Evolutionary conservation across 225 moss, liverwort and hornwort genomes (phyloP), one percentile per base, ranked within the genome.

Genomic region (Marchantia polymorpha): DNA sequence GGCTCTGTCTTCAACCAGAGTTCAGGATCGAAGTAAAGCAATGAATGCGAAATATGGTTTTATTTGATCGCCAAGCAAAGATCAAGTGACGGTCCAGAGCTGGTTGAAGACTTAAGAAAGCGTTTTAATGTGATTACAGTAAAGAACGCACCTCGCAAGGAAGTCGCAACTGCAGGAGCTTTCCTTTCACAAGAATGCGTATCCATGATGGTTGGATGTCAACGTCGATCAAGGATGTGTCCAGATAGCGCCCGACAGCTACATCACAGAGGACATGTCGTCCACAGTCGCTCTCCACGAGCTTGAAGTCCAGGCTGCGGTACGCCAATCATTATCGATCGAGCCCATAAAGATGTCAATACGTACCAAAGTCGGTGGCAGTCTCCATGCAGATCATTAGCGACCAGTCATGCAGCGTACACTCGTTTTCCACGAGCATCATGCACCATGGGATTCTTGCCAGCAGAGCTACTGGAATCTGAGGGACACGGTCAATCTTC

Each of bases 151-250:
- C 99, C 91, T 99, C 99, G 67, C 79, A 73, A 11, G 95, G 93
- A 77, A 95, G 87, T 67, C 88, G 91, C 73, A 99, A 88, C 72
- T 95, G 95, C 17, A 99, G 81, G 10, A 99, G 81, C 75, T 99
- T 99, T 48, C 99, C 95, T 89, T 99, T 99, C 5, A 99, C 78
- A 70, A 95, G 74, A 22, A 99, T 49, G 10, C 99, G 83, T 46
- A 93, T 79, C 79, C 90, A 86, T 4, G 78, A 86, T 50, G 99
- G 95, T 23, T 99, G 92, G 61, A 95, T 82, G 46, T 99, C 99
- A 27, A 99, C 83, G 75, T 95, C 90, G 31, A 99, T 90, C 59
- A 99, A 87, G 30, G 95, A 92, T 47, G 94, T 95, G 78, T 93
- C 93, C 0, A 99, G 85, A 81, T 92, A 99, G 20, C 81, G 90